These are phyloP conservation scores for Penicillium diatomitis DNA, from an alignment of 495 filamentous ascomycete genomes.

Conservation along the genomic window DNA sequence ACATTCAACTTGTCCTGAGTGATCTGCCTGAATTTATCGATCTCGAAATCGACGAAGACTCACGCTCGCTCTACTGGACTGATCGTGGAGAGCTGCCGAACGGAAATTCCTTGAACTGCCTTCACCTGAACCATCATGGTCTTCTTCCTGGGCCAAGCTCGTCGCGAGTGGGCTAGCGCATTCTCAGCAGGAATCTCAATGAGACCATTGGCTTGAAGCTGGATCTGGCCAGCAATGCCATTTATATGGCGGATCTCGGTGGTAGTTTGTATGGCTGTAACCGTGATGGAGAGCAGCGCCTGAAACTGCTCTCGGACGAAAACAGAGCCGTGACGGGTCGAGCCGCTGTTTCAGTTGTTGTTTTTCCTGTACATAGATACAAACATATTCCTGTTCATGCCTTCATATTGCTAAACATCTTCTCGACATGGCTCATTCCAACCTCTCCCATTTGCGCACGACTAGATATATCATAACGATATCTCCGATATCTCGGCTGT, in stretches of 20 bases:
- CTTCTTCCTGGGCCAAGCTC: not conserved
- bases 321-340: conserved; percentile 22
- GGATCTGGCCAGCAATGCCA: conserved; percentile 24
- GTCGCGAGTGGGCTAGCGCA: conserved; percentile 2
- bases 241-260: conserved; percentile 42
- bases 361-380: no score
- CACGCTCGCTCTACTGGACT: conserved; percentile 41
- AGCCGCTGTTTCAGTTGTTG: no score
- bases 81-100: conserved; percentile 42
- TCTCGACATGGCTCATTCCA: no score
- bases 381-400: no score
- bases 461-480: no score
- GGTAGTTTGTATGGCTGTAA: conserved; percentile 38
- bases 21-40: conserved; percentile 44
- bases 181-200: conserved; percentile 27
- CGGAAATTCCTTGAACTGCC: conserved; percentile 38
- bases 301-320: conserved; percentile 14
- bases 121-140: conserved; percentile 12
- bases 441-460: no score
- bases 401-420: no score
- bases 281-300: conserved; percentile 30
- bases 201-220: conserved; percentile 43
- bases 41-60: conserved; percentile 34
- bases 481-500: no score
- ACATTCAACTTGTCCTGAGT: conserved; percentile 26